These are phyloP conservation scores for Chytridiales sp. DNA, from an alignment of 371 early-diverging fungal species.

Conservation along the genomic window DNA sequence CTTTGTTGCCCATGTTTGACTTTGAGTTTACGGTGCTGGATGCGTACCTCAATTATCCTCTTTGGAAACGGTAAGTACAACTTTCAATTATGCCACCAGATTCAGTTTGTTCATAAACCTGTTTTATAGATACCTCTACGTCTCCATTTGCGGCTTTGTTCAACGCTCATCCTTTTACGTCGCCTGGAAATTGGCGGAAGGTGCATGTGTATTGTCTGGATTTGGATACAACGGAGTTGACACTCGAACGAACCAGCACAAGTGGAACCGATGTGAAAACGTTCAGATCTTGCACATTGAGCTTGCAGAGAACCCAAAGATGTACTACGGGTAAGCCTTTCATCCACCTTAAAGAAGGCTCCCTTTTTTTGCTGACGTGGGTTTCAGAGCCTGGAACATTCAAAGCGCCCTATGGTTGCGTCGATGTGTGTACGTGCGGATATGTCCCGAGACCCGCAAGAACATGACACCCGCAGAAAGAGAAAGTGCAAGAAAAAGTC, in stretches of 20 bases:
- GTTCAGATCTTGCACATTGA: conserved; percentile 60
- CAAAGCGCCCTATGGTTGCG: conserved; percentile 87
- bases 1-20: not conserved
- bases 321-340: conserved; percentile 15
- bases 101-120: not conserved
- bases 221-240: conserved; percentile 76
- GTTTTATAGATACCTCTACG: not conserved
- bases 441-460: too few relatives aligned
- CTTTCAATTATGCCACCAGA: conserved; percentile 65
- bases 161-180: conserved; percentile 80
- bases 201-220: conserved; percentile 78
- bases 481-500: conserved; percentile 35
- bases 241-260: conserved; percentile 39
- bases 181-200: conserved; percentile 88
- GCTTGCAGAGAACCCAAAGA: conserved; percentile 63
- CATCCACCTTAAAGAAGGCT: too few relatives aligned
- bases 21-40: conserved; percentile 12
- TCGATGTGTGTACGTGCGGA: conserved; percentile 79
- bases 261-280: conserved; percentile 66
- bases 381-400: conserved; percentile 79
- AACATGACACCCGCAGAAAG: conserved; percentile 14
- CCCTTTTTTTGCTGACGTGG: not conserved
- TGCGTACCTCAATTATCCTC: conserved; percentile 16
- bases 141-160: conserved; percentile 33
- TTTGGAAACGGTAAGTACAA: conserved; percentile 48